Conservation (phyloP, 345 rosid species). For the Bruguiera parviflora region DNA sequence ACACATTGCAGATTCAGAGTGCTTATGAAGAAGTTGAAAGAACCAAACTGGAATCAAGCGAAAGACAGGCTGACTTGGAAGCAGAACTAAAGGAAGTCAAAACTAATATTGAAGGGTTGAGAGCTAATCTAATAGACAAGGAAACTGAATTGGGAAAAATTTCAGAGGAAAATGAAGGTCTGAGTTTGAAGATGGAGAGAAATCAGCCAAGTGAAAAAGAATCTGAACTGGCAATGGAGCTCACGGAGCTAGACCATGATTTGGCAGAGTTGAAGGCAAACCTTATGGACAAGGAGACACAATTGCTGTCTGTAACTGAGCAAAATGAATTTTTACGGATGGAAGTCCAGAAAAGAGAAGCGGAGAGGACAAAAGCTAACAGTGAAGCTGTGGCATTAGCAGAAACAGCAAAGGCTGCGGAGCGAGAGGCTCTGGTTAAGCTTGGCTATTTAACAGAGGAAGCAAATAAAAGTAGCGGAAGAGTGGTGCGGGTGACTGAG, state of each 20-base stretch:
- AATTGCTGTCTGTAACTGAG: constrained; percentile 42
- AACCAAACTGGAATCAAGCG: constrained; percentile 44
- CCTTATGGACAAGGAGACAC: constrained; percentile 49
- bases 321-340: constrained; percentile 52
- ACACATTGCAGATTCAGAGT: constrained; percentile 76
- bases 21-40: constrained; percentile 74
- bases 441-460: constrained; percentile 58
- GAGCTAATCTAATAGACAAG: constrained; percentile 71
- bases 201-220: constrained; percentile 39
- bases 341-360: constrained; percentile 47
- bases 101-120: constrained; percentile 57
- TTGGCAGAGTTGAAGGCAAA: constrained; percentile 49
- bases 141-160: constrained; percentile 66
- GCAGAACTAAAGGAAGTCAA: constrained; percentile 47
- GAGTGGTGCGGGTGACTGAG: constrained; percentile 55
- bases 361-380: constrained; percentile 46
- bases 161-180: constrained; percentile 67
- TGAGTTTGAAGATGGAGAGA: constrained; percentile 44
- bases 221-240: constrained; percentile 32
- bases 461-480: constrained; percentile 65
- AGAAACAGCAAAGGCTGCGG: constrained; percentile 48
- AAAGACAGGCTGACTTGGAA: constrained; percentile 54
- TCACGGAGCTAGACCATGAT: constrained; percentile 53
- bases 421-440: constrained; percentile 62
- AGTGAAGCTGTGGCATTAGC: constrained; percentile 41